Evolutionary conservation across 768 basidiomycete genomes (phyloP).

Genomic region (Wakefieldia striispora): DNA sequence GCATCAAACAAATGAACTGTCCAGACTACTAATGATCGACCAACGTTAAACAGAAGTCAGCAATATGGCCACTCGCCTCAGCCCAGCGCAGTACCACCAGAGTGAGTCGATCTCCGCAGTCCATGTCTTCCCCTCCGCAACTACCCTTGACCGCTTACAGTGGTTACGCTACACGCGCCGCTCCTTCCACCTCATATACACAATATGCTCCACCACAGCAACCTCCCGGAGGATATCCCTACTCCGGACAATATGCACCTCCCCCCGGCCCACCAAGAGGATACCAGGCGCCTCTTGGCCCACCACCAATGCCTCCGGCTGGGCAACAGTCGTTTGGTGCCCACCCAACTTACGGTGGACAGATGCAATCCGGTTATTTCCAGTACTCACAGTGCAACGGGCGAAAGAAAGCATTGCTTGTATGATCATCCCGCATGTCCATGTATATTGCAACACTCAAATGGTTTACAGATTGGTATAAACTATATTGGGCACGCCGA

Average conservation of each 20-base stretch:
- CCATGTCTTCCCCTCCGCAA: background rate
- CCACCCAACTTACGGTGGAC: slow-evolving; percentile 47
- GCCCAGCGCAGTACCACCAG: slow-evolving; percentile 1
- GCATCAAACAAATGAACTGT: background rate
- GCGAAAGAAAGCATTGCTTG: slow-evolving; percentile 83
- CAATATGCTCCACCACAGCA: slow-evolving; percentile 19
- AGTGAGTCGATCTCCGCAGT: slow-evolving; percentile 8
- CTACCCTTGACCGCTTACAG: slow-evolving; percentile 39
- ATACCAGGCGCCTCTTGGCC: slow-evolving; percentile 23
- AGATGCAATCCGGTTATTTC: slow-evolving; percentile 61
- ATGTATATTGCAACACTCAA: background rate
- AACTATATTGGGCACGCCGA: slow-evolving; percentile 72
- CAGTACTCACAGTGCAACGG: slow-evolving; percentile 90
- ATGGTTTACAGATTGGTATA: slow-evolving; percentile 69
- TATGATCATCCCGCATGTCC: slow-evolving; percentile 36
- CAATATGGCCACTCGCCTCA: background rate
- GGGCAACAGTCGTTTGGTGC: slow-evolving; percentile 64
- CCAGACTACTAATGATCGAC: too few relatives aligned
- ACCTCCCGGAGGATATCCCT: slow-evolving; percentile 9
- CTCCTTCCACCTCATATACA: slow-evolving; percentile 8
- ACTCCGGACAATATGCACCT: slow-evolving; percentile 11
- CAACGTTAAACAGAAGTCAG: too few relatives aligned
- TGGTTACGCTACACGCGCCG: slow-evolving; percentile 15
- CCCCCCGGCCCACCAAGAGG: slow-evolving; percentile 12
- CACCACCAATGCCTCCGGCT: slow-evolving; percentile 53